Evolutionary conservation across 176 grass and related monocot species (phyloP), one percentile per base, ranked within the genome.

Genomic region (Rhynchospora pubera): DNA sequence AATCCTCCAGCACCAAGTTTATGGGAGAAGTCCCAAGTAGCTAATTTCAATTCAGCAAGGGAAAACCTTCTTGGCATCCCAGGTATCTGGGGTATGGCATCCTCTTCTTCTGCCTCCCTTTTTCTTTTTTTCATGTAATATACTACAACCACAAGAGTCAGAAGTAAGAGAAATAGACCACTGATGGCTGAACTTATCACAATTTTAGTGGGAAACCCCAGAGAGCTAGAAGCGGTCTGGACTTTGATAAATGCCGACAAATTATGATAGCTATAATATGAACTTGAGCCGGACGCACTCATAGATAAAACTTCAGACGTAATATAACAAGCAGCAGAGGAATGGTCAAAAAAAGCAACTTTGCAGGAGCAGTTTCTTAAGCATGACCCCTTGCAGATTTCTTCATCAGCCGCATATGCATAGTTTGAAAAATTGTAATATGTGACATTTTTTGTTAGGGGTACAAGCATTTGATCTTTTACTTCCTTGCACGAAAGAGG

Each of bases 1-100:
- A 84, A 93, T 79, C 91, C 91, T 63, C 87, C 87, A 53, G 8
- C 32, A 53, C 85, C 89, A 10, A 91, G 62, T 16, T 60, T 83
- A 12, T 28, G 85, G 1, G 86, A 85, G 44, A 91, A 89, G 81
- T 91, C 74, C 51, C 9, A 26, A 19, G 87, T 89, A 23, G 84
- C 87, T 5, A 7, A 62, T 52, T 83, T 89, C 85, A 94, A 87
- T 21, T 81, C 62, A 53, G 67, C n/a, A 78, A 87, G 89, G 45
- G 79, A 85, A 85, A 89, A 89, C 28, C 87, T 89, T 73, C 64
- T 59, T 0, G 86, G 89, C 18, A 91, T 81, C 52, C 72, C 84
- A 69, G 91, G 42, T 30, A 89, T 8, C 10, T 62, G 64, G 66
- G 88, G 26, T 26, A 87, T 62, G 23, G n/a, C 44, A 16, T 87